phyloP scores from a whole-genome alignment of 148 eudicot species.

The Salicornia ramosissima region DNA sequence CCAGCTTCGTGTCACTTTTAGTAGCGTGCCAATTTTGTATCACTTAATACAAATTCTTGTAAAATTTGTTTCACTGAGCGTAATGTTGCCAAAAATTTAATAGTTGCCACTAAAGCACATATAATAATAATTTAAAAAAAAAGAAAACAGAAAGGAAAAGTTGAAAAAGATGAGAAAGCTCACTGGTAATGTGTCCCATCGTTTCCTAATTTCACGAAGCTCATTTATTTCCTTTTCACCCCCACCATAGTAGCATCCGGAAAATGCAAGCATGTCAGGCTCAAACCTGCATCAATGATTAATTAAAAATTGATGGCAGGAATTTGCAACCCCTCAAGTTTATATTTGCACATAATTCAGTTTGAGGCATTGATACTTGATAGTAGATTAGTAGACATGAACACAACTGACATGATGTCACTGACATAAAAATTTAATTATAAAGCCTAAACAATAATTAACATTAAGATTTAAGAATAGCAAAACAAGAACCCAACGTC shows the following conservation, averaged over 20 bases:
- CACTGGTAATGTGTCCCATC: constrained; percentile 94
- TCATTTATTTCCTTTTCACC: constrained; percentile 90
- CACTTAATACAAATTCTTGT: too few species aligned
- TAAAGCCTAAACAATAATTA: neutral
- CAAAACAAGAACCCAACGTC: neutral
- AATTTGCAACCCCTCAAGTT: constrained; percentile 3
- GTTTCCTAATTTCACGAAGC: constrained; percentile 83
- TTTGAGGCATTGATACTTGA: neutral
- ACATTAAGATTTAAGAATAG: neutral
- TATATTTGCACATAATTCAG: neutral
- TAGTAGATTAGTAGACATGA: neutral
- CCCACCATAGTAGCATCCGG: constrained; percentile 98
- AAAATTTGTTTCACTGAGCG: too few species aligned
- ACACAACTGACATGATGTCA: neutral
- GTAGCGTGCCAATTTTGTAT: too few species aligned
- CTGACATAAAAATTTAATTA: neutral
- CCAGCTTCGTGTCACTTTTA: too few species aligned
- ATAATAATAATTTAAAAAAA: neutral
- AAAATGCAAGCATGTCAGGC: constrained; percentile 98
- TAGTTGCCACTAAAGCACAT: neutral
- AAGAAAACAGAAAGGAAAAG: neutral
- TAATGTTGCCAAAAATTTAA: too few species aligned
- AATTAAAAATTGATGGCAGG: neutral
- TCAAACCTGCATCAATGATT: constrained; percentile 62
- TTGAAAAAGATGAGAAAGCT: constrained; percentile 20